Evolutionary conservation across 2,329 filamentous ascomycete genomes (phyloP).

Genomic region (Orbilia oligospora): DNA sequence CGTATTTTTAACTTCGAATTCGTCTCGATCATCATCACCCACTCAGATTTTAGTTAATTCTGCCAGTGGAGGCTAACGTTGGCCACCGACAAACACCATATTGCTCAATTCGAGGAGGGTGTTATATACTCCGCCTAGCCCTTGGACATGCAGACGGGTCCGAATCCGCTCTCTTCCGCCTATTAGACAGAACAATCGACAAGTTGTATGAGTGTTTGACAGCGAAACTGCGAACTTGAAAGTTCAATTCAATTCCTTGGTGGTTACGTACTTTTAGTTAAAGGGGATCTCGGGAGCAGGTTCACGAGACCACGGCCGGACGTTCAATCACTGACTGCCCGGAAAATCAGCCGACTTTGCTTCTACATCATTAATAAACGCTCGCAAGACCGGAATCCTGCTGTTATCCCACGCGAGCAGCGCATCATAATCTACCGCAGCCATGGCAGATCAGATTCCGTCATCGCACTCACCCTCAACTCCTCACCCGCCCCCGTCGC

Average conservation of each 20-base stretch:
- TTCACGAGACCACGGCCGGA: slow-evolving; percentile 46
- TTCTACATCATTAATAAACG: slow-evolving; percentile 35
- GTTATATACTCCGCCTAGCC: slow-evolving; percentile 28
- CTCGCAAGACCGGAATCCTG: slow-evolving; percentile 27
- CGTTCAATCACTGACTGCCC: slow-evolving; percentile 47
- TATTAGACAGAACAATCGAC: slow-evolving; percentile 11
- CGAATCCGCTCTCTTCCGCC: slow-evolving; percentile 42
- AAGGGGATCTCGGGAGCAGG: slow-evolving; percentile 43
- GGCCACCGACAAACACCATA: slow-evolving; percentile 18
- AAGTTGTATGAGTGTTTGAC: slow-evolving; percentile 5
- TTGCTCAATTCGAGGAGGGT: slow-evolving; percentile 8
- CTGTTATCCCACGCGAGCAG: slow-evolving; percentile 34
- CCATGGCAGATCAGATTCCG: slow-evolving; percentile 50
- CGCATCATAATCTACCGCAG: slow-evolving; percentile 19
- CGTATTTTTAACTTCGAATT: slow-evolving; percentile 20
- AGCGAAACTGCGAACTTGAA: slow-evolving; percentile 10
- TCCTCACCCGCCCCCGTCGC: slow-evolving; percentile 14
- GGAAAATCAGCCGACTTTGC: slow-evolving; percentile 47
- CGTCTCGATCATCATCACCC: neutral
- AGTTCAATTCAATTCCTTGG: slow-evolving; percentile 12
- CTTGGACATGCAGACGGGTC: slow-evolving; percentile 8
- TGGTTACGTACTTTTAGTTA: neutral
- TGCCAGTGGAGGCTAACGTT: neutral
- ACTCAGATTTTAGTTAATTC: neutral
- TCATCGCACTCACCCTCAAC: slow-evolving; percentile 37